Conservation (phyloP, 2,329 filamentous ascomycete genomes). For the Rhynchosporium secalis region DNA sequence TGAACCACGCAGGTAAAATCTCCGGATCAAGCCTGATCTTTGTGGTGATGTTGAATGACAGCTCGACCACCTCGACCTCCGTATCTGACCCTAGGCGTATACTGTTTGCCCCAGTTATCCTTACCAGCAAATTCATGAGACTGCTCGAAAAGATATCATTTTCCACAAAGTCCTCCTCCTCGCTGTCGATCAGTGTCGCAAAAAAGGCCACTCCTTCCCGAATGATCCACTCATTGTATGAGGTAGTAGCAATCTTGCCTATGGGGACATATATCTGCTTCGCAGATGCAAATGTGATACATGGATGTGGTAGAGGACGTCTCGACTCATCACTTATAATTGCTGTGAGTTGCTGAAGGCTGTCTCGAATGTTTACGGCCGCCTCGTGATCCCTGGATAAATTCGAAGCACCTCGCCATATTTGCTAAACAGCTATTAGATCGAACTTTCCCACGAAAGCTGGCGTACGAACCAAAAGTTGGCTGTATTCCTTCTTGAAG, state of each 20-base stretch:
- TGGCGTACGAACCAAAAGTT: constrained; percentile 46
- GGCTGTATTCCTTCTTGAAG: constrained; percentile 66
- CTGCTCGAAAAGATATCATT: constrained; percentile 83
- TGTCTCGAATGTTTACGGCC: constrained; percentile 61
- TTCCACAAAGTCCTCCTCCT: constrained; percentile 92
- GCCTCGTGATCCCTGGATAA: constrained; percentile 60
- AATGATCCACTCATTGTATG: constrained; percentile 82
- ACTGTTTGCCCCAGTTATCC: constrained; percentile 72
- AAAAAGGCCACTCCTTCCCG: constrained; percentile 84
- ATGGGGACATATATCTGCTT: constrained; percentile 89
- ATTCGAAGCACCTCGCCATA: constrained; percentile 63
- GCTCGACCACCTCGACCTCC: constrained; percentile 84
- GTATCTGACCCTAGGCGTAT: constrained; percentile 76
- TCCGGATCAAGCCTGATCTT: constrained; percentile 89
- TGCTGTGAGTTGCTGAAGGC: constrained; percentile 62
- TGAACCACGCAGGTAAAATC: constrained; percentile 91
- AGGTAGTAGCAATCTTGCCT: constrained; percentile 82
- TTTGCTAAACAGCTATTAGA: constrained; percentile 44
- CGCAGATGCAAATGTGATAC: constrained; percentile 80
- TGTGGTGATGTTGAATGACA: constrained; percentile 93
- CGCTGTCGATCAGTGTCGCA: constrained; percentile 89
- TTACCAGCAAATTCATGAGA: constrained; percentile 80
- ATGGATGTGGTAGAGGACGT: constrained; percentile 85
- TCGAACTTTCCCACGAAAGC: neutral
- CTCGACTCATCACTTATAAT: constrained; percentile 88